phyloP scores from a whole-genome alignment of 2,329 filamentous ascomycete species.

The Phyllosticta capitalensis region DNA sequence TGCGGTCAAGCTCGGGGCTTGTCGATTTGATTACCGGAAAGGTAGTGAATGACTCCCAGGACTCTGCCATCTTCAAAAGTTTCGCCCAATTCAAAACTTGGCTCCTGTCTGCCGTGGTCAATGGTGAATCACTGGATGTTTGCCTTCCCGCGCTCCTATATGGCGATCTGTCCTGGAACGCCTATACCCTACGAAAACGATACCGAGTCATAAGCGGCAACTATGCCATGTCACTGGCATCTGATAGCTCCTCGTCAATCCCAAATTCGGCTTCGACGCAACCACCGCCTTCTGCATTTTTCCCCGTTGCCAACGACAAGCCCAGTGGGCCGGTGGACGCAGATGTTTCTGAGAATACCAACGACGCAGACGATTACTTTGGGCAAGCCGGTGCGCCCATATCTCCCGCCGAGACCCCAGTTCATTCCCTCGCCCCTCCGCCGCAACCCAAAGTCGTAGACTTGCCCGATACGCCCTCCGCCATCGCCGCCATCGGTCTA shows the following conservation, averaged over 20 bases:
- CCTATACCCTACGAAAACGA: constrained; percentile 57
- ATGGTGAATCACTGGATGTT: constrained; percentile 44
- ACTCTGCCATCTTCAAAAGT: constrained; percentile 7
- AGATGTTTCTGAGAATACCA: not conserved
- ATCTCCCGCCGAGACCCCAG: not conserved
- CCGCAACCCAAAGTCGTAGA: not conserved
- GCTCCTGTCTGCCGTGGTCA: constrained; percentile 49
- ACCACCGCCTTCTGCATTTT: constrained; percentile 7
- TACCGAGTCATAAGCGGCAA: constrained; percentile 57
- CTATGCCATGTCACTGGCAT: constrained; percentile 13
- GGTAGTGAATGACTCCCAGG: constrained; percentile 24
- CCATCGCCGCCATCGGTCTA: not conserved
- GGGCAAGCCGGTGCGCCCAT: constrained; percentile 20
- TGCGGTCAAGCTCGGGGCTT: constrained; percentile 49
- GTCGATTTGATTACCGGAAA: constrained; percentile 49
- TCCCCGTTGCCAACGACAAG: not conserved
- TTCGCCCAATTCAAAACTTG: constrained; percentile 57
- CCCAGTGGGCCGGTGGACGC: not conserved
- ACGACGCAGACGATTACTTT: constrained; percentile 35
- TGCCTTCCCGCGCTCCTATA: constrained; percentile 44
- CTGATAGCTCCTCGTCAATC: not conserved
- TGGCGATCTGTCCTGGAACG: constrained; percentile 60
- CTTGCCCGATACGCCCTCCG: not conserved
- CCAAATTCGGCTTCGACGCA: constrained; percentile 3
- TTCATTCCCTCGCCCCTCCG: not conserved